phyloP scores from a whole-genome alignment of 441 rosid species.

The Populus hybrid region DNA sequence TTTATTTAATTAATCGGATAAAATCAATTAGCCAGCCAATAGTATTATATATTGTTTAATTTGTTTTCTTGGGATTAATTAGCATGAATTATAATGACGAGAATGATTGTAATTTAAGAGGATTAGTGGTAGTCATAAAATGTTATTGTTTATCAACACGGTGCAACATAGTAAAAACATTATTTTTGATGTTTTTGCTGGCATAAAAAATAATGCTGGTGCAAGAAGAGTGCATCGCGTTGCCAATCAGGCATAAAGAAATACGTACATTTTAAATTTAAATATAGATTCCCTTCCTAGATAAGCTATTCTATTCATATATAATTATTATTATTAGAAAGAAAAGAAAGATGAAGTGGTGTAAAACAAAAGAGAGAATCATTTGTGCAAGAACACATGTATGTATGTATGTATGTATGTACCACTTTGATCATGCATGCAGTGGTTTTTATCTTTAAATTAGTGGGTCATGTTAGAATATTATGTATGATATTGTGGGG shows the following conservation, averaged over 20 bases:
- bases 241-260: not conserved
- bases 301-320: slow-evolving; percentile 6
- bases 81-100: not conserved
- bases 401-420: not conserved
- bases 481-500: slow-evolving; percentile 13
- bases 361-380: slow-evolving; percentile 22
- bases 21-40: not conserved
- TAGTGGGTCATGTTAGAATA: not conserved
- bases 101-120: too few species aligned
- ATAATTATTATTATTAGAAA: not conserved
- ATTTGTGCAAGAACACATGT: slow-evolving; percentile 10
- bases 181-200: too few species aligned
- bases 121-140: too few species aligned
- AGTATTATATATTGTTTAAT: too few species aligned
- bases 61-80: not conserved
- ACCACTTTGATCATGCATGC: slow-evolving; percentile 24
- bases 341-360: slow-evolving; percentile 8
- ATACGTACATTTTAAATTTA: slow-evolving; percentile 4
- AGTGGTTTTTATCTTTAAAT: slow-evolving; percentile 21
- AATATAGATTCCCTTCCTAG: slow-evolving; percentile 17
- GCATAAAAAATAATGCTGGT: too few species aligned
- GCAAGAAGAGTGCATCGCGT: not conserved
- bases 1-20: not conserved
- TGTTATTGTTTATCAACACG: too few species aligned
- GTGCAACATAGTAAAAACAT: too few species aligned